These are phyloP conservation scores for Pleurotus sapidus DNA, from an alignment of 768 basidiomycete species.

Conservation along the genomic window DNA sequence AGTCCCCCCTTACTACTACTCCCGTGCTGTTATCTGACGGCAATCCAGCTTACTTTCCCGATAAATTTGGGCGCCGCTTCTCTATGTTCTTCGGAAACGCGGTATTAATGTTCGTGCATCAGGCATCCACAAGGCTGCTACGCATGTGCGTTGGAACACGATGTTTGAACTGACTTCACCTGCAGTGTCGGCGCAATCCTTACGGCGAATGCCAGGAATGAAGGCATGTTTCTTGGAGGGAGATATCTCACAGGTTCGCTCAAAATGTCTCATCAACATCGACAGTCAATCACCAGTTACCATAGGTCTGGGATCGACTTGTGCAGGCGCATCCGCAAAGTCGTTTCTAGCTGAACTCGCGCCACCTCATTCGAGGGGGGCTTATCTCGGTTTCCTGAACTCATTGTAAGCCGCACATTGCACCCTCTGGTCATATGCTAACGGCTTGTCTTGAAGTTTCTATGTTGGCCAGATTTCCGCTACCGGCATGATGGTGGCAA, in stretches of 20 bases:
- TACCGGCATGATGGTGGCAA: slow-evolving; percentile 54
- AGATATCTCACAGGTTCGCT: slow-evolving; percentile 45
- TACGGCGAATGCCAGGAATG: slow-evolving; percentile 44
- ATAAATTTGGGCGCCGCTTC: slow-evolving; percentile 46
- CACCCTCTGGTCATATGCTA: not conserved
- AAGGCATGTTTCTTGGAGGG: slow-evolving; percentile 44
- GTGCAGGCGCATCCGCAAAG: slow-evolving; percentile 47
- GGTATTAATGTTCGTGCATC: slow-evolving; percentile 35
- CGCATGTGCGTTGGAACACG: not conserved
- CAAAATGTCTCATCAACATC: too few species aligned
- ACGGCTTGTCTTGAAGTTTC: slow-evolving; percentile 26
- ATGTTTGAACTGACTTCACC: slow-evolving; percentile 1
- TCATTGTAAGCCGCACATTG: slow-evolving; percentile 36
- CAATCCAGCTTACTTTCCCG: slow-evolving; percentile 38
- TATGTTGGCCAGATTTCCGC: slow-evolving; percentile 55
- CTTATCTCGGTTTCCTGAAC: slow-evolving; percentile 49
- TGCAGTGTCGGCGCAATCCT: slow-evolving; percentile 43
- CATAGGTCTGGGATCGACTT: slow-evolving; percentile 37
- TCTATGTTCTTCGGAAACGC: slow-evolving; percentile 49
- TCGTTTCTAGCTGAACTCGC: slow-evolving; percentile 50
- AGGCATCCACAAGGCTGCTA: not conserved
- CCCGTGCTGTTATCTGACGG: not conserved
- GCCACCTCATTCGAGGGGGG: slow-evolving; percentile 44
- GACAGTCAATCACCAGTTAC: not conserved
- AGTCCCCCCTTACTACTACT: not conserved